Evolutionary conservation across 1,139 yeast species (phyloP), one percentile per base, ranked within the genome.

Genomic region (Saccharomycopsis crataegensis): DNA sequence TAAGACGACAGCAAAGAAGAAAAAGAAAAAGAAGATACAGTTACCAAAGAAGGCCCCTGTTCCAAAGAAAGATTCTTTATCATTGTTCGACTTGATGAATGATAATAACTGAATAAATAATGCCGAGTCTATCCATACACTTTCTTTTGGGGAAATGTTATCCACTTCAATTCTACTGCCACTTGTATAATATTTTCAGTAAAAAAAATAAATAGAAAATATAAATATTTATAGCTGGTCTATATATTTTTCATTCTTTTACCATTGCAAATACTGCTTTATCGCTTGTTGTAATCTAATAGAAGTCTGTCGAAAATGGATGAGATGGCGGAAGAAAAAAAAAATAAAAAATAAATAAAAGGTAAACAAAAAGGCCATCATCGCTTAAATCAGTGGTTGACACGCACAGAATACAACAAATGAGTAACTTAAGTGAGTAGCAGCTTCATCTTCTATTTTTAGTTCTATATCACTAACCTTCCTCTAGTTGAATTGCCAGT

Each of bases 61-160:
- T 12, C 12, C 43, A 22, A 49, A 45, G 17, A 52, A 52, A 38
- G 40, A 46, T 31, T 46, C 52, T 11, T 41, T 55, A 12, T 46
- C 49, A 6, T 50, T 55, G 42, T 28, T 52, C 33, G 58, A 55
- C 34, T 55, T 55, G 37, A 52, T 55, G 55, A 54, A 48, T 33
- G 28, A 41, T 32, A 9, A 22, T 14, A 41, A 44, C 14, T 22
- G 28, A 43, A 43, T 1, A 38, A 22, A 22, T 2, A 22, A 22
- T 4, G 28, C 28, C 28, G 28, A 22, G 28, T 22, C 4, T 22
- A 22, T 22, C 28, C 28, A 22, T 22, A 3, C 28, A 22, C 28
- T 22, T 22, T 22, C 28, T 22, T 22, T 22, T 22, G 28, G 28
- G 4, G 28, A 22, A 22, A 22, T 22, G 28, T 22, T 3, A 22